Base-by-base conservation (phyloP, 2,329 filamentous ascomycete genomes). In the Pseudocercospora pini-densiflorae region DNA sequence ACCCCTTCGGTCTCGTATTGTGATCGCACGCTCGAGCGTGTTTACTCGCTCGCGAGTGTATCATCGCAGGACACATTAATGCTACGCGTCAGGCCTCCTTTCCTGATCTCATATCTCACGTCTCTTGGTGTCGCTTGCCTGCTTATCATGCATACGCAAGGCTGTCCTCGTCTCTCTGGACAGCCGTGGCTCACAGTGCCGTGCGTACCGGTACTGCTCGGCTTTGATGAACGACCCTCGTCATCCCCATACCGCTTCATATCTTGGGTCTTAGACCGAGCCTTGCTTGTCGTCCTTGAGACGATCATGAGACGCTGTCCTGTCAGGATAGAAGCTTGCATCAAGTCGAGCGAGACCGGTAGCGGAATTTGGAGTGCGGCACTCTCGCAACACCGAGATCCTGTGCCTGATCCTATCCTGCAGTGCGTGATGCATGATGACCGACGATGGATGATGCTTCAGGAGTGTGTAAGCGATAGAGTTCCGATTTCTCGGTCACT, bases 391-490 rank as follows among this genome's bases (percentile, higher is more conserved):
- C 36, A 40, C 36, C 36, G 36, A 40, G 36, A 40, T 40, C 36
- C 16, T 40, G 36, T 40, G 6, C 14, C 36, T 40, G 36, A 40
- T 16, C 36, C 14, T 36, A 8, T 43, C 16, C 40, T 43, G 40
- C 40, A 19, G 40, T 43, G 40, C 33, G 33, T 36, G 14, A 53
- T 53, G n/a, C 12, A 53, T 54, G 51, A 55, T 55, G 27, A 27
- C 2, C 23, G 24, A 31, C 16, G 21, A 55, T 55, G 51, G 23
- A 27, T 31, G 40, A 55, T 31, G 21, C 14, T 55, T 55, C 27
- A 19, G 51, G 27, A 55, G 23, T n/a, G 51, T 31, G 27, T 55
- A 55, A 55, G 51, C 51, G 51, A 54, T 31, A n/a, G 51, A 55
- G 27, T 27, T 55, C 51, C 51, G 51, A 55, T 16, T 27, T 54